Evolutionary conservation across 2,329 filamentous ascomycete species (phyloP).

Genomic region (Beauveria sp.): DNA sequence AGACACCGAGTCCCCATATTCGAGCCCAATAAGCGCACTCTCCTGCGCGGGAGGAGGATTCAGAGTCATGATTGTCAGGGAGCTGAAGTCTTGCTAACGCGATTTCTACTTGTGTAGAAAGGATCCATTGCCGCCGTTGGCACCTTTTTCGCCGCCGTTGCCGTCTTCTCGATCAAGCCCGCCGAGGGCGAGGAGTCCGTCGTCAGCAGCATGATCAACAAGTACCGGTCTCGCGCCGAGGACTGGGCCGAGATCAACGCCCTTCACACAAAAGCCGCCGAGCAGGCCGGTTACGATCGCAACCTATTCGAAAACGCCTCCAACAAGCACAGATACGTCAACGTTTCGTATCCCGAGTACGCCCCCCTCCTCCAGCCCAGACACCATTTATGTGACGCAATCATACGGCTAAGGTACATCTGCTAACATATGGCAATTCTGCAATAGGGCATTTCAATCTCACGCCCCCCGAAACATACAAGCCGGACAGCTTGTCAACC

Average conservation of each 20-base stretch:
- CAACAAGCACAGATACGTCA: constrained; percentile 37
- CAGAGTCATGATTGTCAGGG: background rate
- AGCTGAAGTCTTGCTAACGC: background rate
- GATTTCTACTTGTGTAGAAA: constrained; percentile 27
- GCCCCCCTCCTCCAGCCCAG: constrained; percentile 21
- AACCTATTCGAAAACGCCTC: constrained; percentile 43
- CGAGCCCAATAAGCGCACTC: background rate
- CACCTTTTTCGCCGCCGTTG: constrained; percentile 18
- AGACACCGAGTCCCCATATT: constrained; percentile 14
- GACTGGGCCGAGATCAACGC: constrained; percentile 46
- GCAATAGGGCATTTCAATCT: constrained; percentile 39
- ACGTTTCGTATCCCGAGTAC: constrained; percentile 52
- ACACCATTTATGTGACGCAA: background rate
- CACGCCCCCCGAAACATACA: constrained; percentile 46
- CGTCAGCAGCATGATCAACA: constrained; percentile 38
- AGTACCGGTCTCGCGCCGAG: constrained; percentile 39
- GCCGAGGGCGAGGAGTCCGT: constrained; percentile 42
- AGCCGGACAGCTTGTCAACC: constrained; percentile 45
- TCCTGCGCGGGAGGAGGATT: background rate
- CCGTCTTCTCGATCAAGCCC: constrained; percentile 39
- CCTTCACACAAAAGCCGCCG: constrained; percentile 41
- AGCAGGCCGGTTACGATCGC: constrained; percentile 51
- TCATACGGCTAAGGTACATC: background rate
- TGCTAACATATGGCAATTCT: constrained; percentile 15
- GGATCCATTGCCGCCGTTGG: constrained; percentile 39